Evolutionary conservation across 202 grass and related monocot genomes (phyloP), one percentile per base, ranked within the genome.

Genomic region (Tripidium arundinaceum): DNA sequence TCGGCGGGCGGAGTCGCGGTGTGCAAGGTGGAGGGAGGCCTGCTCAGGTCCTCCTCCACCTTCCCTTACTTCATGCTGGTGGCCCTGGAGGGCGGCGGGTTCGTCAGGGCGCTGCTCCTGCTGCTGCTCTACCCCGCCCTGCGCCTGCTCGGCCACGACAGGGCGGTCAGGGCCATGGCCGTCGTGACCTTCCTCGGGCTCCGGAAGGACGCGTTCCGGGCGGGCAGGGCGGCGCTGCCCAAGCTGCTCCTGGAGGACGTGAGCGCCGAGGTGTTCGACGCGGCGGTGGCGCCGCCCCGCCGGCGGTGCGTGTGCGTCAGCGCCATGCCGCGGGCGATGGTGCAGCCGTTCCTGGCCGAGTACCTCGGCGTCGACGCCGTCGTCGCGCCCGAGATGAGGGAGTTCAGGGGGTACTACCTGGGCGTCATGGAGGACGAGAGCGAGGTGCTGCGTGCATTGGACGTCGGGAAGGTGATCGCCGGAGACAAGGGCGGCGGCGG

Each of bases 31-130:
- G 94, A 98, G 54, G 92, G 91, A 7, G 94, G 83, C 22, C 81
- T 92, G 6, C 83, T 98, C 11, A 81, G 80, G 77, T 90, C 83
- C 3, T 26, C 87, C 19, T 87, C 87, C 57, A 69, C 83, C 22
- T 98, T 98, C 85, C 91, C 91, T 0, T 98, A 94, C 86, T 98
- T 98, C 81, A 98, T 98, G 94, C 92, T 98, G 26, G 87, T 91
- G 2, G 89, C 91, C 13, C 52, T 98, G 58, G 94, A 98, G 76
- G 87, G 66, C 8, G 91, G 94, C 3, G 86, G 91, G n/a, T 60
- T 94, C 22, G 62, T 91, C 43, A 83, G 94, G 0, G 91, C 80
- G n/a, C 65, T 98, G 31, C 36, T 94, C 0, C 89, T 98, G 1
- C 67, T 98, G 8, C 62, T 83, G 14, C 55, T 94, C 11, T 90